phyloP scores from a whole-genome alignment of 208 protist genomes.

The Acanthamoeba divionensis region DNA sequence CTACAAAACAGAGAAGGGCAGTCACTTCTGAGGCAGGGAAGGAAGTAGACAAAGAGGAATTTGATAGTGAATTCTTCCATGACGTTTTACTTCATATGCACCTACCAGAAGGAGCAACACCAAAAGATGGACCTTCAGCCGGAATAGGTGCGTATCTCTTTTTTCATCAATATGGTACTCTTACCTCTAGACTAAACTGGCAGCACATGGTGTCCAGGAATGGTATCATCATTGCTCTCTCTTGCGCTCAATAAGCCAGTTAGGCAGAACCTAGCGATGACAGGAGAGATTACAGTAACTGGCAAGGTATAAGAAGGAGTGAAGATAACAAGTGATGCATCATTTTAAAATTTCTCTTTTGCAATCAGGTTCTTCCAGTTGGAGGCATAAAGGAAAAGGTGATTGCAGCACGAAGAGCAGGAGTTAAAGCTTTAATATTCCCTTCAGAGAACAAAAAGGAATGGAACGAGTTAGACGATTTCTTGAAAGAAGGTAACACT shows the following conservation, averaged over 20 bases:
- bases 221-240: constrained; percentile 83
- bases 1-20: too few species aligned
- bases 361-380: constrained; percentile 83
- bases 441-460: constrained; percentile 83
- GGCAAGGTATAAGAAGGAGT: constrained; percentile 28
- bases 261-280: constrained; percentile 82
- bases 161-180: too few species aligned
- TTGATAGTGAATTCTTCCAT: constrained; percentile 74
- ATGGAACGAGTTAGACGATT: constrained; percentile 78
- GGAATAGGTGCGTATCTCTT: constrained; percentile 71
- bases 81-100: constrained; percentile 80
- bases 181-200: too few species aligned
- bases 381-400: constrained; percentile 87
- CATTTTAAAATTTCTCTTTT: too few species aligned
- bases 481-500: constrained; percentile 67
- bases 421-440: constrained; percentile 77
- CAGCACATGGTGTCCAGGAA: too few species aligned
- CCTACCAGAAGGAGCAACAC: constrained; percentile 79
- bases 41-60: background rate
- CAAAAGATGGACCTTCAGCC: constrained; percentile 81
- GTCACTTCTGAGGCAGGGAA: too few species aligned
- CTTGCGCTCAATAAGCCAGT: constrained; percentile 75
- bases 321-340: constrained; percentile 52
- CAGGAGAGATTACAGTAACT: constrained; percentile 86
- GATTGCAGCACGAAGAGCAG: constrained; percentile 73